Evolutionary conservation across 2,329 filamentous ascomycete genomes (phyloP).

Genomic region (Diplodia scrobiculata): DNA sequence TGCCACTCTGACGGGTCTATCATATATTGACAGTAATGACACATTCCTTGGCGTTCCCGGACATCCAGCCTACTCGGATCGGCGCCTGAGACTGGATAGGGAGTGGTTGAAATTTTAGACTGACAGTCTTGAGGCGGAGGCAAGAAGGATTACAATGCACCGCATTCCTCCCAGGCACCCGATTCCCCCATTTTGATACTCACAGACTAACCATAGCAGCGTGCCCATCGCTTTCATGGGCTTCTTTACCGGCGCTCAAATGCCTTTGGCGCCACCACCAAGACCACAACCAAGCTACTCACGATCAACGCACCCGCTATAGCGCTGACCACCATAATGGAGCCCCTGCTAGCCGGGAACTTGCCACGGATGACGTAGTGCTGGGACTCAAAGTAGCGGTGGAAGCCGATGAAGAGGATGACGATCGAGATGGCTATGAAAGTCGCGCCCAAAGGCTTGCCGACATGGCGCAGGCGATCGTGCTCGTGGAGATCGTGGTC

Average conservation of each 20-base stretch:
- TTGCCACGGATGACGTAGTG: slow-evolving; percentile 78
- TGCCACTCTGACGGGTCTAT: not conserved
- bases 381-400: slow-evolving; percentile 75
- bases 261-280: slow-evolving; percentile 55
- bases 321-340: slow-evolving; percentile 68
- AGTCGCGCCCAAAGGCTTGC: slow-evolving; percentile 73
- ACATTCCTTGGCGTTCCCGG: not conserved
- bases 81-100: not conserved
- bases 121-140: not conserved
- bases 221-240: not conserved
- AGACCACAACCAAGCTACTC: slow-evolving; percentile 61
- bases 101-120: not conserved
- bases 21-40: not conserved
- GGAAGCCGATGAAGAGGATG: slow-evolving; percentile 74
- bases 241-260: slow-evolving; percentile 42
- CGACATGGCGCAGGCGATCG: slow-evolving; percentile 59
- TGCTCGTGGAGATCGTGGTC: slow-evolving; percentile 28
- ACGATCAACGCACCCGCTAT: slow-evolving; percentile 64
- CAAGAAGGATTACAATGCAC: not conserved
- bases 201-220: not conserved
- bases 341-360: slow-evolving; percentile 76
- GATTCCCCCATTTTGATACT: not conserved
- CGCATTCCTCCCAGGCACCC: not conserved
- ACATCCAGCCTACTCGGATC: not conserved
- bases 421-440: slow-evolving; percentile 76